Conservation (phyloP, 208 protist species). For the Leishmania gerbilli region DNA sequence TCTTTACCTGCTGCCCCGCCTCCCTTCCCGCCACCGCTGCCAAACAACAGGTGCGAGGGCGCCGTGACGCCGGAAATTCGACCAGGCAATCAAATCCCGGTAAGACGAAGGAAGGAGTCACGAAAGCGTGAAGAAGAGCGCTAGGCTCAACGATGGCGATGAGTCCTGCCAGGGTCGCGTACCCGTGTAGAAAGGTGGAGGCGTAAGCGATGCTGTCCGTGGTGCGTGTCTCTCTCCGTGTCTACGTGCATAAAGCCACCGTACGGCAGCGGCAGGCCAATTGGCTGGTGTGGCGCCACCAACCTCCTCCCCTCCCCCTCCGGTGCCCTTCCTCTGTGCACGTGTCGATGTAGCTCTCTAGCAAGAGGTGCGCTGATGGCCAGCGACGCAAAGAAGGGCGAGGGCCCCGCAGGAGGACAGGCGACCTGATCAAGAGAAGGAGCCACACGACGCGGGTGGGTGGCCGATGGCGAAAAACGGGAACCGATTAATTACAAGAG, state of each 20-base stretch:
- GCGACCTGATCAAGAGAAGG: too few species aligned
- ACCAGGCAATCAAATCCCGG: background rate
- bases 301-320: too few species aligned
- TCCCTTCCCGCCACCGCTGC: background rate
- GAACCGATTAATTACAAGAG: background rate
- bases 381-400: background rate
- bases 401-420: too few species aligned
- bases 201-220: background rate
- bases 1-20: background rate
- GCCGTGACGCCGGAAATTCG: background rate
- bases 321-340: too few species aligned
- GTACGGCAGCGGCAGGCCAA: background rate
- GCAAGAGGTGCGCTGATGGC: too few species aligned
- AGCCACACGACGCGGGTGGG: too few species aligned
- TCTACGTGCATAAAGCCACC: background rate
- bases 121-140: background rate
- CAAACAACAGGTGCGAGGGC: background rate
- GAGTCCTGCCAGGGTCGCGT: background rate
- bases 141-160: background rate
- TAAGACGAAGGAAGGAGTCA: background rate
- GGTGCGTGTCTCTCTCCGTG: background rate
- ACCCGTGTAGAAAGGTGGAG: background rate
- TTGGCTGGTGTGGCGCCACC: background rate
- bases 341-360: too few species aligned
- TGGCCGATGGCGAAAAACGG: background rate